Evolutionary conservation across 2,329 filamentous ascomycete genomes (phyloP), one percentile per base, ranked within the genome.

Genomic region (Diaporthe sp.): DNA sequence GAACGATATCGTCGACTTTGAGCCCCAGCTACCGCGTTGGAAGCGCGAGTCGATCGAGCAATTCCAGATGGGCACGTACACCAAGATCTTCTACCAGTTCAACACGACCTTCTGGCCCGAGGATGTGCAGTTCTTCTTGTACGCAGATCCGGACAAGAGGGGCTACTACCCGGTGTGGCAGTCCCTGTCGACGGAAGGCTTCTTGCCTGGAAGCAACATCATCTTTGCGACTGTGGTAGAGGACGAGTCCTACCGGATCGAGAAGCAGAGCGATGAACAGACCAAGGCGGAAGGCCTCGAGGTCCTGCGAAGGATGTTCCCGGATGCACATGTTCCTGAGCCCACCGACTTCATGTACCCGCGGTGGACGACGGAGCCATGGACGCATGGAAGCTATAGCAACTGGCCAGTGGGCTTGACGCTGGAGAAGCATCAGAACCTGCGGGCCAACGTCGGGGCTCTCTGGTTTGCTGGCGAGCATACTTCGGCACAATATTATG

Each of bases 21-120:
- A 85, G 15, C 92, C 93, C 0, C 78, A 83, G 7, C 84, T 94
- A 0, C 93, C 92, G 0, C 82, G 82, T 3, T 94, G 92, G 92
- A 94, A 94, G 82, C 85, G 88, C 19, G 87, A 87, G 3, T 90
- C 91, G 0, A 92, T 94, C 71, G 87, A 90, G 4, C 90, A 88
- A 51, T 93, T 94, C 81, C 85, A 87, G 76, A 94, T 94, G 90
- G 92, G 90, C 9, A 94, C 92, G 0, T 94, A 94, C 83, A 94
- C 92, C 71, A 94, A 94, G 81, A 90, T 94, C 76, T 94, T 94
- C 83, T 84, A 93, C 76, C 92, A 94, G 77, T 94, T 94, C 82
- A 86, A 91, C 76, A 85, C 91, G 73, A 89, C 90, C 0, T 94
- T 94, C 82, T 94, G 92, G 93, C 84, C 78, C 17, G 80, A 83